phyloP scores from a whole-genome alignment of 1,284 basidiomycete genomes.

The Moniliophthora roreri region DNA sequence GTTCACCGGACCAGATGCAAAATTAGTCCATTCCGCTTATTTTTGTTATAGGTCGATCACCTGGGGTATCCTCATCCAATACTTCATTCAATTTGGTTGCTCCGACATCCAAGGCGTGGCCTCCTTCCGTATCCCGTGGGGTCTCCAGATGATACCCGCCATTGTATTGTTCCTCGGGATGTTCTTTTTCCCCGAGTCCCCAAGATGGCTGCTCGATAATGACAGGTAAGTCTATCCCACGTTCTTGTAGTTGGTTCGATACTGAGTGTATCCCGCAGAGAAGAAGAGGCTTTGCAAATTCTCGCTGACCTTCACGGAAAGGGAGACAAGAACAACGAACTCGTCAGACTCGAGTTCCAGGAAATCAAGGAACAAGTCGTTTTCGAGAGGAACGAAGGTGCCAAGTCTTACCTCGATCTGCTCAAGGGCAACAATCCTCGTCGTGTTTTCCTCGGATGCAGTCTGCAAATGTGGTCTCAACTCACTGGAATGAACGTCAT shows the following conservation, averaged over 20 bases:
- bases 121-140: conserved; percentile 81
- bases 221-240: too few species aligned
- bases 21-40: neutral
- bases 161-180: conserved; percentile 68
- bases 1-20: neutral
- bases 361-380: conserved; percentile 73
- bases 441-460: conserved; percentile 57
- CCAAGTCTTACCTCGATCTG: conserved; percentile 72
- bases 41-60: conserved; percentile 52
- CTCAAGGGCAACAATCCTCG: conserved; percentile 56
- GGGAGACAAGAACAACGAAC: conserved; percentile 60
- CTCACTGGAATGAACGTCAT: conserved; percentile 66
- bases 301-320: conserved; percentile 79
- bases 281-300: conserved; percentile 73
- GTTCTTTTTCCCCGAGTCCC: conserved; percentile 64
- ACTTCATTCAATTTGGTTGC: conserved; percentile 74
- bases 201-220: conserved; percentile 69
- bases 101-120: conserved; percentile 69
- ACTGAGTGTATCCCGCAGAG: too few species aligned
- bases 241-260: too few species aligned
- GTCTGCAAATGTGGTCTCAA: conserved; percentile 67
- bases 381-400: conserved; percentile 70
- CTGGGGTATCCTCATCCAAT: conserved; percentile 74
- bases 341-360: conserved; percentile 77
- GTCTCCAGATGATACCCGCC: conserved; percentile 75